These are phyloP conservation scores for Dioszegia hungarica DNA, from an alignment of 768 basidiomycete species.

Conservation along the genomic window DNA sequence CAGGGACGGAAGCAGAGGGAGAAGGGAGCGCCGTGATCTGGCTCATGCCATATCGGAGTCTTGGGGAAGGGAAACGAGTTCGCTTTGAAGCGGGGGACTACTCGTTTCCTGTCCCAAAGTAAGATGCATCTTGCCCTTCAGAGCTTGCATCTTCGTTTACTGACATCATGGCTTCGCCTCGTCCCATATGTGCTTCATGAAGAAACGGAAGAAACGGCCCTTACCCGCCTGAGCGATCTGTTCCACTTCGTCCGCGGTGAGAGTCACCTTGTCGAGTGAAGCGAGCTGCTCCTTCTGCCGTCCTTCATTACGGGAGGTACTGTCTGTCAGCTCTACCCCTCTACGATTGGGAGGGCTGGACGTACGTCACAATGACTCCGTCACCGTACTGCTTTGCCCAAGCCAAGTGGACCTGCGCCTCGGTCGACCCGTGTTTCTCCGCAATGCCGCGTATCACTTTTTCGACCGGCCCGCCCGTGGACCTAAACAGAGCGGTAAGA, in stretches of 20 bases:
- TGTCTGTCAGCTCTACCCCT: neutral
- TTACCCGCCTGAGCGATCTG: constrained; percentile 25
- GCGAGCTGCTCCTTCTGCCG: constrained; percentile 33
- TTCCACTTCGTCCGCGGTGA: constrained; percentile 20
- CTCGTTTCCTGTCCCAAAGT: constrained; percentile 25
- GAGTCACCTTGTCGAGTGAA: constrained; percentile 15
- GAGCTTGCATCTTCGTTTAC: neutral
- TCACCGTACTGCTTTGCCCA: constrained; percentile 18
- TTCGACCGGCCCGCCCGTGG: constrained; percentile 25
- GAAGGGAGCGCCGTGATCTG: constrained; percentile 19
- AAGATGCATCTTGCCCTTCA: neutral
- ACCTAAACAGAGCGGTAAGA: constrained; percentile 22
- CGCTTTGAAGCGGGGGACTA: constrained; percentile 36
- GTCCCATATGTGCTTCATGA: constrained; percentile 34
- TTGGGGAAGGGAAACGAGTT: constrained; percentile 39
- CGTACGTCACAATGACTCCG: constrained; percentile 4
- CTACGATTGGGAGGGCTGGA: neutral
- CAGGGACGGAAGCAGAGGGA: neutral
- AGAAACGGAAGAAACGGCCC: constrained; percentile 13
- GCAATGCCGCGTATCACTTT: constrained; percentile 20
- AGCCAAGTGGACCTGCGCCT: constrained; percentile 34
- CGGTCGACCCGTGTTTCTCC: constrained; percentile 15
- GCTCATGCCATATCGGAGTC: constrained; percentile 35
- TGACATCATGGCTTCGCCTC: constrained; percentile 19
- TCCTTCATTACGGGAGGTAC: constrained; percentile 23